Percentiles rank a stretch among this genome's conserved stretches.
Evolutionary conservation across 2,329 filamentous ascomycete species (phyloP).

Genomic region (Ascochyta lentis): DNA sequence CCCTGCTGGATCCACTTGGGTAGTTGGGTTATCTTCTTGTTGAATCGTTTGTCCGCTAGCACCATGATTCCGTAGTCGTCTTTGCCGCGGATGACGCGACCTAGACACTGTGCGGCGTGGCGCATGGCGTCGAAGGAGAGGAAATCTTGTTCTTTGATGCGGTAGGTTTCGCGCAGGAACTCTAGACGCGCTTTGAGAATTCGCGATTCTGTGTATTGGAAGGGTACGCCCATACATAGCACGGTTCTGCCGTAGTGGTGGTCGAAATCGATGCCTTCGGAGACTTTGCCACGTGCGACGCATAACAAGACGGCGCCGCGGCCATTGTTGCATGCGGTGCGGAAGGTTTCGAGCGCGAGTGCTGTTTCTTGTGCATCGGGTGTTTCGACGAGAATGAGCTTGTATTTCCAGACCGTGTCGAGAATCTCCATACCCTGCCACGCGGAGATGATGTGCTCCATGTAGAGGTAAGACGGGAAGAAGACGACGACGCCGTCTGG

Average conservation of each 20-base stretch:
- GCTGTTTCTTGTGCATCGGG: conserved; percentile 97
- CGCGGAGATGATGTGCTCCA: conserved; percentile 99
- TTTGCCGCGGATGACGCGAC: conserved; percentile 92
- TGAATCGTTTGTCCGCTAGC: conserved; percentile 89
- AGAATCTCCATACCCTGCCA: conserved; percentile 99
- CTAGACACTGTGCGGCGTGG: conserved; percentile 96
- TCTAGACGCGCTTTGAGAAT: conserved; percentile 95
- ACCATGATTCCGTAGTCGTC: conserved; percentile 99
- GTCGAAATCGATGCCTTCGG: conserved; percentile 98
- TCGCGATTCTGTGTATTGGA: conserved; percentile 97
- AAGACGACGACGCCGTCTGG: conserved; percentile 99
- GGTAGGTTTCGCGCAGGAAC: conserved; percentile 95
- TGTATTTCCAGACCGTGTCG: conserved; percentile 99
- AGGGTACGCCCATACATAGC: conserved; percentile 94
- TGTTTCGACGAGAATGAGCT: conserved; percentile 96
- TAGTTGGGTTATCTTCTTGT: conserved; percentile 87
- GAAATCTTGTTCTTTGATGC: conserved; percentile 96
- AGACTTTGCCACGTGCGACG: conserved; percentile 95
- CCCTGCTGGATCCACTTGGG: conserved; percentile 97
- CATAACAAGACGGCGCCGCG: conserved; percentile 91
- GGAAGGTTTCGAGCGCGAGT: conserved; percentile 92
- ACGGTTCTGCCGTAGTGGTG: conserved; percentile 97
- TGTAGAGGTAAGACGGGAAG: conserved; percentile 97
- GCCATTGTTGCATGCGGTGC: conserved; percentile 96
- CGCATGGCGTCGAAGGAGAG: conserved; percentile 99